These are phyloP conservation scores for Botrytis hyacinthi DNA, from an alignment of 2,329 filamentous ascomycete species.

Conservation along the genomic window DNA sequence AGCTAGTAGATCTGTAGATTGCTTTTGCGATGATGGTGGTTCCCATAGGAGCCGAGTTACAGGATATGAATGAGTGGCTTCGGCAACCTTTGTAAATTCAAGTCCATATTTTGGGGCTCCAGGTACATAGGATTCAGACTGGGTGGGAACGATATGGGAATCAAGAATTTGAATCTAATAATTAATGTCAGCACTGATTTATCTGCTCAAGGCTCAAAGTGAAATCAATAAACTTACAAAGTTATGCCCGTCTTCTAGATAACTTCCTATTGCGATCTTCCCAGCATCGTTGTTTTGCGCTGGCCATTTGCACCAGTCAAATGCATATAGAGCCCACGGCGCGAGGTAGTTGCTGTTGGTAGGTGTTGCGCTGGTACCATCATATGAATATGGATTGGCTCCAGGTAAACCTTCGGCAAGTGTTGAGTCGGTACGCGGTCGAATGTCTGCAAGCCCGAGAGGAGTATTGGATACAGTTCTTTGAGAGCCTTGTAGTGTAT, in stretches of 20 bases:
- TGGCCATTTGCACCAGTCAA: conserved; percentile 99
- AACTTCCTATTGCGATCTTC: conserved; percentile 93
- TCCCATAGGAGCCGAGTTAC: conserved; percentile 96
- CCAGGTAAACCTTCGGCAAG: conserved; percentile 70
- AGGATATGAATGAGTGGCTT: conserved; percentile 96
- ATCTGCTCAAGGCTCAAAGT: not conserved
- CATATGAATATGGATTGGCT: conserved; percentile 57
- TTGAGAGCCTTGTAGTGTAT: conserved; percentile 56
- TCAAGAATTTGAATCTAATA: conserved; percentile 92
- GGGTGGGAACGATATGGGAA: conserved; percentile 72
- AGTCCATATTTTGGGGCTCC: conserved; percentile 72
- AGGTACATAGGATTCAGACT: conserved; percentile 65
- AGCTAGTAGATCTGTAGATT: conserved; percentile 89
- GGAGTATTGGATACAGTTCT: conserved; percentile 73
- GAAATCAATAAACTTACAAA: conserved; percentile 60
- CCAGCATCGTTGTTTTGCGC: conserved; percentile 77
- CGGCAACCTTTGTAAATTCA: conserved; percentile 90
- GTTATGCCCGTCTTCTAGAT: conserved; percentile 96
- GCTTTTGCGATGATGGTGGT: conserved; percentile 89
- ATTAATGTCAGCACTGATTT: not conserved
- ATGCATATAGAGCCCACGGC: conserved; percentile 93
- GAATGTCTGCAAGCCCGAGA: conserved; percentile 86
- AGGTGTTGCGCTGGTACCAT: conserved; percentile 62
- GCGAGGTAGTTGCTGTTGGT: conserved; percentile 90
- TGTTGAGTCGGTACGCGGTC: conserved; percentile 78